These are phyloP conservation scores for Trichosporon coremiiforme DNA, from an alignment of 1,284 basidiomycete genomes.

Conservation along the genomic window DNA sequence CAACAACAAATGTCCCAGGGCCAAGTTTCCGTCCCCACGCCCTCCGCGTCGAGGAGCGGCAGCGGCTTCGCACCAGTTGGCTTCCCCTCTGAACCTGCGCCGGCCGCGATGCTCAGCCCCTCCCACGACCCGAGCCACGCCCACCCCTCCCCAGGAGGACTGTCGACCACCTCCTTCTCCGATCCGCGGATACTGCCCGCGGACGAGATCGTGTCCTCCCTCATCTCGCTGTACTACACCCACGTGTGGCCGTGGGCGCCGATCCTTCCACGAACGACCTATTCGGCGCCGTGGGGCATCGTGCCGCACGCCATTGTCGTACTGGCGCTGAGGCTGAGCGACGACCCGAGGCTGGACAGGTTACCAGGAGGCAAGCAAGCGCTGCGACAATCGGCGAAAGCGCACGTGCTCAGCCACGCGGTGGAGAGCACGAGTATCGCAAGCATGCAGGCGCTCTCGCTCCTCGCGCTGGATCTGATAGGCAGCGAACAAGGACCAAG, in stretches of 20 bases:
- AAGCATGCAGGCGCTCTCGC: slow-evolving; percentile 52
- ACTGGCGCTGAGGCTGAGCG: slow-evolving; percentile 49
- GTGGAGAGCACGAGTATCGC: slow-evolving; percentile 53
- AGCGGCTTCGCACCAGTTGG: neutral
- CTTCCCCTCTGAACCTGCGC: neutral
- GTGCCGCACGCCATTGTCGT: slow-evolving; percentile 56
- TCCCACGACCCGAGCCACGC: slow-evolving; percentile 37
- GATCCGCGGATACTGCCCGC: slow-evolving; percentile 52
- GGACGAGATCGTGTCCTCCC: slow-evolving; percentile 53
- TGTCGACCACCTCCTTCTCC: slow-evolving; percentile 41
- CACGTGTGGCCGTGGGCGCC: slow-evolving; percentile 56
- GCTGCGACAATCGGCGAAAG: slow-evolving; percentile 49
- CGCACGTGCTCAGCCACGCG: slow-evolving; percentile 53
- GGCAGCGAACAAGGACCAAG: slow-evolving; percentile 54
- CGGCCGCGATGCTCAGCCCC: neutral
- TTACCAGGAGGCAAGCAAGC: slow-evolving; percentile 37
- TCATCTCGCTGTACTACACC: slow-evolving; percentile 49
- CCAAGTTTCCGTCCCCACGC: neutral
- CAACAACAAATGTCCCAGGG: neutral
- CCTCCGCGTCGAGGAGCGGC: neutral
- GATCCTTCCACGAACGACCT: slow-evolving; percentile 44
- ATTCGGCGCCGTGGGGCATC: slow-evolving; percentile 51
- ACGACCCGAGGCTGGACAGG: slow-evolving; percentile 39
- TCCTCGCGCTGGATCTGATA: slow-evolving; percentile 55
- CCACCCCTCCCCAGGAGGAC: slow-evolving; percentile 37